Percentiles rank a stretch among this genome's conserved stretches.
Evolutionary conservation across 2,329 filamentous ascomycete genomes (phyloP).

Genomic region (Diaporthe longicolla): DNA sequence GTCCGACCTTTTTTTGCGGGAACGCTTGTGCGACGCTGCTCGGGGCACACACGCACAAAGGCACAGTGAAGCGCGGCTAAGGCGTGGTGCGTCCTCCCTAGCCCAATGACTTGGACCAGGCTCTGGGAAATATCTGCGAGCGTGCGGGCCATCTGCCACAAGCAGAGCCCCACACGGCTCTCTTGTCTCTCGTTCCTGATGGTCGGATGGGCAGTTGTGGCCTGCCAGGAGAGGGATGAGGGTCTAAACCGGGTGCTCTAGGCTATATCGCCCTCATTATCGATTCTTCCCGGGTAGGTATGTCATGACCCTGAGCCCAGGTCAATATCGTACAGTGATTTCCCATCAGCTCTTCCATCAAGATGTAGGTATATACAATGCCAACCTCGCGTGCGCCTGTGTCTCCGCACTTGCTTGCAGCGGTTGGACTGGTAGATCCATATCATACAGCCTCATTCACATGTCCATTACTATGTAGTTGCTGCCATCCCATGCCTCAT

Average conservation of each 20-base stretch:
- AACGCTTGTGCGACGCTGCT: not conserved
- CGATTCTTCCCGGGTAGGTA: not conserved
- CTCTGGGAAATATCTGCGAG: not conserved
- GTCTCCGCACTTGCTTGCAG: constrained; percentile 5
- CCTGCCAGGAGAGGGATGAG: not conserved
- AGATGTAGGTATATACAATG: constrained; percentile 11
- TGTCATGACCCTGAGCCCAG: not conserved
- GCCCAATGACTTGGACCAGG: not conserved
- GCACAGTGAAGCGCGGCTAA: constrained; percentile 2
- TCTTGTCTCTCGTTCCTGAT: not conserved
- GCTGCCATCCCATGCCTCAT: constrained; percentile 13
- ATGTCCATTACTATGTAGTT: not conserved
- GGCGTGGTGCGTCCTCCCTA: not conserved
- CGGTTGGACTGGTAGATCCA: constrained; percentile 13
- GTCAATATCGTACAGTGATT: constrained; percentile 37
- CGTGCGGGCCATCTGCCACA: not conserved
- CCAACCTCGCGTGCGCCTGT: constrained; percentile 24
- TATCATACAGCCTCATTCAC: constrained; percentile 27
- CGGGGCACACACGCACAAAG: not conserved
- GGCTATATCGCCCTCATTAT: constrained; percentile 7
- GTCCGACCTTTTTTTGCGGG: not conserved
- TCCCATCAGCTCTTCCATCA: constrained; percentile 8
- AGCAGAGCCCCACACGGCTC: constrained; percentile 34
- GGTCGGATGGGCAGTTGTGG: not conserved
- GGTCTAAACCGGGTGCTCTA: not conserved